These are phyloP conservation scores for Xylariaceae sp. DNA, from an alignment of 2,329 filamentous ascomycete genomes.

Conservation along the genomic window DNA sequence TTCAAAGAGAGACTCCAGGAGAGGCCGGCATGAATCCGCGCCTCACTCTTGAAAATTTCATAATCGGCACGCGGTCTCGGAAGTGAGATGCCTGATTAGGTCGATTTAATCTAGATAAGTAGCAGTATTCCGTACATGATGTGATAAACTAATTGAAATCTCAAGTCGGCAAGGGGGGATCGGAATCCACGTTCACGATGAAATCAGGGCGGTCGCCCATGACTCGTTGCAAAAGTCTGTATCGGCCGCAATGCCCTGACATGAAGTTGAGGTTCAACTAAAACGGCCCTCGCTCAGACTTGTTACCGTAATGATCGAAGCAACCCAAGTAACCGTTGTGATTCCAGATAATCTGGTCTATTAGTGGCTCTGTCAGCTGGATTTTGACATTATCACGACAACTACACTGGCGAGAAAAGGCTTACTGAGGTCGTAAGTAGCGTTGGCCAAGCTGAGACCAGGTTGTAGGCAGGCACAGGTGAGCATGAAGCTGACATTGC, in stretches of 20 bases:
- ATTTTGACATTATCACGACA: neutral
- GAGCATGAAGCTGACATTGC: slow-evolving; percentile 24
- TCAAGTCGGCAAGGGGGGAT: neutral
- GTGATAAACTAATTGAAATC: neutral
- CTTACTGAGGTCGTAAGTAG: slow-evolving; percentile 30
- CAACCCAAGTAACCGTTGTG: slow-evolving; percentile 36
- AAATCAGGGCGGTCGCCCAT: neutral
- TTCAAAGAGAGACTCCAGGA: too few species aligned
- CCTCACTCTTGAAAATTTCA: too few species aligned
- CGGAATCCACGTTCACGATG: neutral
- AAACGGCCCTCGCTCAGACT: slow-evolving; percentile 30
- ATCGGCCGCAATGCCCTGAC: neutral
- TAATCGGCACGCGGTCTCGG: too few species aligned
- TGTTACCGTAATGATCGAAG: slow-evolving; percentile 36
- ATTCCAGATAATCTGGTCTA: slow-evolving; percentile 36
- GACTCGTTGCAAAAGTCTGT: too few species aligned
- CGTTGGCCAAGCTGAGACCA: slow-evolving; percentile 12
- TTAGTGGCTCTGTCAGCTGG: slow-evolving; percentile 4
- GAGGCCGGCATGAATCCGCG: too few species aligned
- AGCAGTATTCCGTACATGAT: too few species aligned
- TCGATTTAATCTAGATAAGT: too few species aligned
- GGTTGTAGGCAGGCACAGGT: slow-evolving; percentile 27
- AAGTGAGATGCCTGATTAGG: too few species aligned
- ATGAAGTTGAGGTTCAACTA: slow-evolving; percentile 6
- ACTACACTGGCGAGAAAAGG: neutral